phyloP scores from a whole-genome alignment of 2,329 filamentous ascomycete genomes.

The Colletotrichum sp. region DNA sequence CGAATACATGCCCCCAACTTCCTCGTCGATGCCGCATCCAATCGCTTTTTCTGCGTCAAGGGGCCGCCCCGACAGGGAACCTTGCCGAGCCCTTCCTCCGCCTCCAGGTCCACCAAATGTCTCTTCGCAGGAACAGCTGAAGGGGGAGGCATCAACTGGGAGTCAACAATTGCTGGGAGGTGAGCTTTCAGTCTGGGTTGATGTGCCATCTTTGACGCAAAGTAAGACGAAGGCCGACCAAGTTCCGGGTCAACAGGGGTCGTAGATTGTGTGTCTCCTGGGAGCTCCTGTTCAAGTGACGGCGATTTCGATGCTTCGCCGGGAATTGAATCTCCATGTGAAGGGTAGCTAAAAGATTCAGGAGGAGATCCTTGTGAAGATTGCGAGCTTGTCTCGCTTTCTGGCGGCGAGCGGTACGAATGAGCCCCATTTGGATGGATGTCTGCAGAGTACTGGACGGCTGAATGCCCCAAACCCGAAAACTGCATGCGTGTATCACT shows the following conservation, averaged over 20 bases:
- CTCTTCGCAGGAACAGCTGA: not conserved
- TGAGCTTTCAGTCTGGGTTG: not conserved
- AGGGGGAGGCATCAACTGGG: not conserved
- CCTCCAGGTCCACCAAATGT: not conserved
- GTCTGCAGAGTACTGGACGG: not conserved
- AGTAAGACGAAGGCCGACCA: not conserved
- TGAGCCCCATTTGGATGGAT: not conserved
- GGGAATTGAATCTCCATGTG: not conserved
- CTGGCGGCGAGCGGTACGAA: not conserved
- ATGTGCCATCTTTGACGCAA: not conserved
- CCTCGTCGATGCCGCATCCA: slow-evolving; percentile 39
- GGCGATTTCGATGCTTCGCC: not conserved
- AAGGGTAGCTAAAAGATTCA: not conserved
- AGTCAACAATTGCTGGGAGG: not conserved
- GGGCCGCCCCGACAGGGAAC: not conserved
- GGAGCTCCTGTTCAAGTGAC: not conserved
- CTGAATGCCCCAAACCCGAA: not conserved
- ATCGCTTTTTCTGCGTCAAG: slow-evolving; percentile 23
- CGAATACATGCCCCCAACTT: slow-evolving; percentile 46
- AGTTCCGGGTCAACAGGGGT: not conserved
- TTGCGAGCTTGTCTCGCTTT: not conserved
- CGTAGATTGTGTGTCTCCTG: not conserved
- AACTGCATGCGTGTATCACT: not conserved
- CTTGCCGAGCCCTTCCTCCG: not conserved
- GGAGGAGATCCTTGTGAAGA: not conserved